Conservation (phyloP, 2,329 filamentous ascomycete genomes). For the Sphaerulina populicola region DNA sequence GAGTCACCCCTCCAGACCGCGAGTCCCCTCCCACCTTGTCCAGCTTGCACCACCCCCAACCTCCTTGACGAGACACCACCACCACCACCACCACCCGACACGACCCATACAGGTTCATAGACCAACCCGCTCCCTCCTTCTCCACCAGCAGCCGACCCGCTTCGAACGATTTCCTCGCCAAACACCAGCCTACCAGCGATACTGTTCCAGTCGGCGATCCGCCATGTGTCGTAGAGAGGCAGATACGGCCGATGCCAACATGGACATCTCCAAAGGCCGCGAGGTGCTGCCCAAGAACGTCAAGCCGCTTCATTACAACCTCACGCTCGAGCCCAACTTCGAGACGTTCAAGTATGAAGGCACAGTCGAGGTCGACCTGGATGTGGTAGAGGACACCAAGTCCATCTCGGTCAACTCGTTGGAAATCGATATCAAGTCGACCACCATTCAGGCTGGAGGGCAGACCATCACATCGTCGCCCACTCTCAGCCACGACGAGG, state of each 20-base stretch:
- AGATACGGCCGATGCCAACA: slow-evolving; percentile 48
- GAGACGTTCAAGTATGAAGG: slow-evolving; percentile 81
- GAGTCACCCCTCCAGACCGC: not conserved
- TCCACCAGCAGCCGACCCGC: slow-evolving; percentile 1
- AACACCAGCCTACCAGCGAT: slow-evolving; percentile 33
- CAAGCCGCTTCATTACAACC: slow-evolving; percentile 81
- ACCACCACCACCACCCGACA: not conserved
- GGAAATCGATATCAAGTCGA: slow-evolving; percentile 73
- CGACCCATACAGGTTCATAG: not conserved
- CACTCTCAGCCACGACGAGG: slow-evolving; percentile 63
- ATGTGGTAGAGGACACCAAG: slow-evolving; percentile 74
- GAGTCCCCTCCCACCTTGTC: not conserved
- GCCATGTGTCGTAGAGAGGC: slow-evolving; percentile 58
- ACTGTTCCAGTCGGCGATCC: slow-evolving; percentile 67
- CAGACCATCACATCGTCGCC: slow-evolving; percentile 53
- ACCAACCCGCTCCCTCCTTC: not conserved
- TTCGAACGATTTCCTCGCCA: slow-evolving; percentile 5
- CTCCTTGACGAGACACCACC: not conserved
- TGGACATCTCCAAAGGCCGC: slow-evolving; percentile 57
- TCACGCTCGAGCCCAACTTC: slow-evolving; percentile 87
- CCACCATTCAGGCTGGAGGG: slow-evolving; percentile 57
- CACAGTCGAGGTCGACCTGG: slow-evolving; percentile 75
- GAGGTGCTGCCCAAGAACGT: slow-evolving; percentile 88
- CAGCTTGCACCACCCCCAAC: not conserved
- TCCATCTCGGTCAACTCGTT: slow-evolving; percentile 82